A percentile compares a stretch with the other conserved stretches of the same genome.
Conservation (phyloP, 345 rosid species). For the Turnera subulata region DNA sequence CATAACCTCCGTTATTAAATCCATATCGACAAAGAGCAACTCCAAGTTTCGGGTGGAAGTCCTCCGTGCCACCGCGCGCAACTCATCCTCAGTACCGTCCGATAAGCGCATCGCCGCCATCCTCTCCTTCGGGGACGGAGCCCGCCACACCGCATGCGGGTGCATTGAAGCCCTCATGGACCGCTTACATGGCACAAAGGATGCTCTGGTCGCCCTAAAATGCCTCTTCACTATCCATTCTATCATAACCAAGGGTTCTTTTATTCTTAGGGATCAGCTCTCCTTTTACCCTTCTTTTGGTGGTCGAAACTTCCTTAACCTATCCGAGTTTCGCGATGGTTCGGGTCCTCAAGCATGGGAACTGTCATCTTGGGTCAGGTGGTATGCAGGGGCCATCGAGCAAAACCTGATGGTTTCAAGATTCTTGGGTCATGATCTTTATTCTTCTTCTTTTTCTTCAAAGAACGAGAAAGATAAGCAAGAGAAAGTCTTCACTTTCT, state of each 20-base stretch:
- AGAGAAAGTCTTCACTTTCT: constrained; percentile 9
- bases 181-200: constrained; percentile 35
- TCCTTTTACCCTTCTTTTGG: constrained; percentile 35
- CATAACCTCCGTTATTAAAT: constrained; percentile 37
- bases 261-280: constrained; percentile 41
- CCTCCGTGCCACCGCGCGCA: constrained; percentile 51
- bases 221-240: constrained; percentile 45
- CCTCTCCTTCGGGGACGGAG: constrained; percentile 26
- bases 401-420: constrained; percentile 39
- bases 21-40: constrained; percentile 32
- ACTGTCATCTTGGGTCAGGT: constrained; percentile 52
- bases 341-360: constrained; percentile 32
- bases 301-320: constrained; percentile 44
- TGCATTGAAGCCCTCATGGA: constrained; percentile 42
- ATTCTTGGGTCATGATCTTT: constrained; percentile 24
- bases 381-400: constrained; percentile 54
- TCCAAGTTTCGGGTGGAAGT: constrained; percentile 26
- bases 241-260: constrained; percentile 36
- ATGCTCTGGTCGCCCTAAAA: constrained; percentile 50
- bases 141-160: constrained; percentile 27
- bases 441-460: constrained; percentile 4
- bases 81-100: constrained; percentile 27
- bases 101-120: constrained; percentile 31
- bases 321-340: constrained; percentile 33
- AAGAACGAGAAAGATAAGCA: neutral